Evolutionary conservation across 1,139 yeast species (phyloP).

Genomic region (Debaryomycetaceae sp.): DNA sequence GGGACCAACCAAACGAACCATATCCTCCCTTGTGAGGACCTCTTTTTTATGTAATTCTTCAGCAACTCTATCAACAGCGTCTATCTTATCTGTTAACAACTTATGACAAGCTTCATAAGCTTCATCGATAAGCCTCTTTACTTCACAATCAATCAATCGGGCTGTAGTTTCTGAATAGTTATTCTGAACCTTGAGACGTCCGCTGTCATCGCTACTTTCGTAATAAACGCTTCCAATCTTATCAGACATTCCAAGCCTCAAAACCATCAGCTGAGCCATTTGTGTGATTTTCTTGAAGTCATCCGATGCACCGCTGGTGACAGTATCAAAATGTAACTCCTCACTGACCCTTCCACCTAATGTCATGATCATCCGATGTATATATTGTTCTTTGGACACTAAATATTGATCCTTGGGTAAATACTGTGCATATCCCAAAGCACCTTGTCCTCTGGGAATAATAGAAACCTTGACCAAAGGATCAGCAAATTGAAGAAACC

Average conservation of each 20-base stretch:
- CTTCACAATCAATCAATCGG: constrained; percentile 73
- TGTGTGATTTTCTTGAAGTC: constrained; percentile 95
- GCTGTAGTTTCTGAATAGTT: constrained; percentile 72
- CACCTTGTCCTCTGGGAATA: constrained; percentile 95
- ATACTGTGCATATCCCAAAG: constrained; percentile 97
- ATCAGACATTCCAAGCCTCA: constrained; percentile 85
- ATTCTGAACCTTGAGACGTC: constrained; percentile 56
- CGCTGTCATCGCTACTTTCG: constrained; percentile 42
- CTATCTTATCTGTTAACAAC: constrained; percentile 65
- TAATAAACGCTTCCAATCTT: constrained; percentile 69
- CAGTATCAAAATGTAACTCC: constrained; percentile 83
- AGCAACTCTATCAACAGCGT: constrained; percentile 81
- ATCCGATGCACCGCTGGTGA: constrained; percentile 93
- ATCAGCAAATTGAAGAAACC: constrained; percentile 87
- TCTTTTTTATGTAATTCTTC: constrained; percentile 79
- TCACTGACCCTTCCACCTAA: constrained; percentile 96
- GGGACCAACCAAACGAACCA: constrained; percentile 81
- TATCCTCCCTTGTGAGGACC: constrained; percentile 85
- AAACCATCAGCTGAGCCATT: constrained; percentile 92
- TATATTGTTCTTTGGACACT: constrained; percentile 71
- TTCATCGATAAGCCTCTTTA: constrained; percentile 73
- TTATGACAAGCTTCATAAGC: constrained; percentile 70
- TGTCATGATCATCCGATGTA: constrained; percentile 94
- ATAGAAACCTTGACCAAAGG: constrained; percentile 93
- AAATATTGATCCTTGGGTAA: constrained; percentile 91